A percentile compares a stretch with the other conserved stretches of the same genome.
Evolutionary conservation across 768 basidiomycete genomes (phyloP).

Genomic region (Boletus reticuloceps): DNA sequence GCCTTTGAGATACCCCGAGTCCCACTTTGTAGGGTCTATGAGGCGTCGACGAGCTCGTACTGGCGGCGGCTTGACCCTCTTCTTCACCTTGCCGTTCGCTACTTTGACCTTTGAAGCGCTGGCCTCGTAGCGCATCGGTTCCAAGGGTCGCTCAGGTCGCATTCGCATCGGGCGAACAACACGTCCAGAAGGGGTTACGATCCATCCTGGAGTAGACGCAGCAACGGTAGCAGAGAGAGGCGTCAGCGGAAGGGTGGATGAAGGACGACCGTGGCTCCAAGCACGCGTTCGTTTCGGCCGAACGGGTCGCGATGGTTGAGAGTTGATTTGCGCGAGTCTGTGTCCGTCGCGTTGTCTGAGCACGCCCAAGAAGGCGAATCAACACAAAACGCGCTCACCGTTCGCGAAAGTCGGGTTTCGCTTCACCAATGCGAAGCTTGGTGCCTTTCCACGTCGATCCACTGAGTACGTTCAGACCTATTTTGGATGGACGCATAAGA

Average conservation of each 20-base stretch:
- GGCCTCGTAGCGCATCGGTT: conserved; percentile 14
- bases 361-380: background rate
- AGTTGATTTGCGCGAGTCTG: conserved; percentile 17
- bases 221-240: conserved; percentile 62
- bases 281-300: conserved; percentile 41
- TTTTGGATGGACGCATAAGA: conserved; percentile 4
- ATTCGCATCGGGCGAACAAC: conserved; percentile 66
- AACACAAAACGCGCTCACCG: conserved; percentile 38
- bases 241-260: conserved; percentile 62
- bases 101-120: conserved; percentile 4
- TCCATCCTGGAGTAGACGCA: conserved; percentile 61
- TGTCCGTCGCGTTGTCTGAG: background rate
- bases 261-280: conserved; percentile 40
- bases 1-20: conserved; percentile 68
- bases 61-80: conserved; percentile 48
- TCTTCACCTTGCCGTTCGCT: conserved; percentile 38
- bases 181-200: conserved; percentile 62
- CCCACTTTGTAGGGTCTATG: conserved; percentile 75
- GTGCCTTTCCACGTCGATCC: conserved; percentile 89
- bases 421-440: conserved; percentile 78
- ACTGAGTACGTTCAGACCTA: conserved; percentile 73
- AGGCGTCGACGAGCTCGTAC: conserved; percentile 56
- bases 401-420: conserved; percentile 70
- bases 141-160: conserved; percentile 64
- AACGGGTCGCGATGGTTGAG: conserved; percentile 29